A percentile compares a stretch with the other conserved stretches of the same genome.
Conservation (phyloP, 352 stramenopile species). For the Pythium biforme region DNA sequence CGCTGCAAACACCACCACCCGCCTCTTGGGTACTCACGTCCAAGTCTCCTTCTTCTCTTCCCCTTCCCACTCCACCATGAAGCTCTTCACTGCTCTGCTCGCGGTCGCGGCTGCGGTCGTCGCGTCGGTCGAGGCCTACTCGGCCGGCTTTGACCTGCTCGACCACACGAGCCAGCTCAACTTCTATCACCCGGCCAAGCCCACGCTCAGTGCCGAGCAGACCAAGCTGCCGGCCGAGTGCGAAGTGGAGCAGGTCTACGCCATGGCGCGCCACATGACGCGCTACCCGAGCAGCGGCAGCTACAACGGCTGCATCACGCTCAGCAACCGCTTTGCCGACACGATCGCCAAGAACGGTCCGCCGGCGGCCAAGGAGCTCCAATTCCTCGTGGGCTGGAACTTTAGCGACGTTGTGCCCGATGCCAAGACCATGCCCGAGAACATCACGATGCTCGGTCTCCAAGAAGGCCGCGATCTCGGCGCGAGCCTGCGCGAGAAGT, state of each 20-base stretch:
- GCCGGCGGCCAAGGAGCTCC: slow-evolving; percentile 31
- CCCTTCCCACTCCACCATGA: slow-evolving; percentile 13
- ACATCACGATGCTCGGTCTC: slow-evolving; percentile 48
- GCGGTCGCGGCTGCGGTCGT: slow-evolving; percentile 7
- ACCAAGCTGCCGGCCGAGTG: slow-evolving; percentile 41
- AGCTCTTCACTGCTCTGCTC: slow-evolving; percentile 15
- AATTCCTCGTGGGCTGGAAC: slow-evolving; percentile 49
- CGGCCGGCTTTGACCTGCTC: slow-evolving; percentile 42
- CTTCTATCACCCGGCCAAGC: slow-evolving; percentile 52
- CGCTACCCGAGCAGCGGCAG: slow-evolving; percentile 54
- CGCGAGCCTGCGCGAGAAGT: slow-evolving; percentile 36
- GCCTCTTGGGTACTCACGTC: slow-evolving; percentile 11
- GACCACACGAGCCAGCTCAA: slow-evolving; percentile 63
- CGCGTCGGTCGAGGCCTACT: slow-evolving; percentile 26
- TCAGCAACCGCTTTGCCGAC: slow-evolving; percentile 32
- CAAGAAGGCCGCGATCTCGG: slow-evolving; percentile 45
- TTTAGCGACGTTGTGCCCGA: slow-evolving; percentile 38
- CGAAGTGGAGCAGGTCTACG: slow-evolving; percentile 50
- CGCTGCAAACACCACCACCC: slow-evolving; percentile 11
- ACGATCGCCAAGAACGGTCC: slow-evolving; percentile 32
- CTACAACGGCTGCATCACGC: slow-evolving; percentile 40
- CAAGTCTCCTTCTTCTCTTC: background rate
- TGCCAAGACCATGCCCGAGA: slow-evolving; percentile 41
- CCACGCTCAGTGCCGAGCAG: slow-evolving; percentile 36
- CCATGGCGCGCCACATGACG: slow-evolving; percentile 48